A percentile compares a stretch with the other conserved stretches of the same genome.
Evolutionary conservation across 108 stramenopile species (phyloP).

Genomic region (Discostella stelligeroides): DNA sequence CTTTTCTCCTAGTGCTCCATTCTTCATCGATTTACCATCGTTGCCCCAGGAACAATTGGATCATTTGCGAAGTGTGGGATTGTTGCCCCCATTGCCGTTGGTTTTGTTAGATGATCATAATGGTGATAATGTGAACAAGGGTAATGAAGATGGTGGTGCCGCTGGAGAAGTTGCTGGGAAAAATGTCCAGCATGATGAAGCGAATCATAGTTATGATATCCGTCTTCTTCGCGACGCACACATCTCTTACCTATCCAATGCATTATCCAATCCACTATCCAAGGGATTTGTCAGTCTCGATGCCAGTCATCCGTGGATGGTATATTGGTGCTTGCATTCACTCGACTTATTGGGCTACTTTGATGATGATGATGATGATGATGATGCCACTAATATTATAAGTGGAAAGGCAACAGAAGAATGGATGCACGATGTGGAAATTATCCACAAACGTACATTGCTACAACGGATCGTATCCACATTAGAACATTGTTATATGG

Average conservation of each 20-base stretch:
- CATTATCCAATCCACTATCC: conserved; percentile 35
- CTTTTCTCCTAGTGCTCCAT: too few species aligned
- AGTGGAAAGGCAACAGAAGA: background rate
- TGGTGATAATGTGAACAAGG: conserved; percentile 4
- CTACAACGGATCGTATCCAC: too few species aligned
- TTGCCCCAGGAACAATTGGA: conserved; percentile 51
- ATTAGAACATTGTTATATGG: too few species aligned
- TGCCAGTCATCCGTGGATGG: conserved; percentile 95
- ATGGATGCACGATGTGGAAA: background rate
- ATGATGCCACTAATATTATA: background rate
- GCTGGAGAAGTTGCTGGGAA: conserved; percentile 6
- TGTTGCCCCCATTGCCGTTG: conserved; percentile 41
- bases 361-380: conserved; percentile 21
- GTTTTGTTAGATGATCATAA: background rate
- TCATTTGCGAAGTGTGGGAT: conserved; percentile 65
- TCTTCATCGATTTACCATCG: background rate
- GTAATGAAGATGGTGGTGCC: background rate
- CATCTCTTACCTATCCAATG: conserved; percentile 44
- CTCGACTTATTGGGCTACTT: conserved; percentile 83
- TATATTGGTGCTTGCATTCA: conserved; percentile 95
- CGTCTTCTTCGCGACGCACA: conserved; percentile 56
- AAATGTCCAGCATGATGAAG: too few species aligned
- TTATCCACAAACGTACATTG: background rate
- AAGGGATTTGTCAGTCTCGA: conserved; percentile 87
- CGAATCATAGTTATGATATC: too few species aligned